phyloP scores from a whole-genome alignment of 768 basidiomycete species.

The Mycena latifolia region DNA sequence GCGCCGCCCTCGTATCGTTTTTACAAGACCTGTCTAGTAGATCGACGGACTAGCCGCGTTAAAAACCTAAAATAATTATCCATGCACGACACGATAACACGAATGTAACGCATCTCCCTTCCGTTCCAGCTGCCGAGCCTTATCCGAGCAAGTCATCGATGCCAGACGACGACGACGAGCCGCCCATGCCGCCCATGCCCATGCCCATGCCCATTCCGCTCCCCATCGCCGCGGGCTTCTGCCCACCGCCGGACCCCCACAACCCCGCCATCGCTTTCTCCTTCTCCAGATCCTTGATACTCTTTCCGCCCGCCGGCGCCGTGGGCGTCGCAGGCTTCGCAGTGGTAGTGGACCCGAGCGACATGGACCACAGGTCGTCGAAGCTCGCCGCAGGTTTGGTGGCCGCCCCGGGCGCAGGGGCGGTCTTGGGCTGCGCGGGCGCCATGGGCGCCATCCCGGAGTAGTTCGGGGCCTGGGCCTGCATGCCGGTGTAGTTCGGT shows the following conservation, averaged over 20 bases:
- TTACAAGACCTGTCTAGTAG: no score
- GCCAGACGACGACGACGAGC: slow-evolving; percentile 24
- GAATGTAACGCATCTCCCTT: background rate
- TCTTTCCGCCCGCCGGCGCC: slow-evolving; percentile 61
- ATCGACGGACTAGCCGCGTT: background rate
- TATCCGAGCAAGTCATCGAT: slow-evolving; percentile 31
- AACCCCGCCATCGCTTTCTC: slow-evolving; percentile 87
- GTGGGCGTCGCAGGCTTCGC: slow-evolving; percentile 51
- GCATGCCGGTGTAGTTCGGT: slow-evolving; percentile 34
- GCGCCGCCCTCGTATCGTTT: no score
- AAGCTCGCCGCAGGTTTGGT: slow-evolving; percentile 71
- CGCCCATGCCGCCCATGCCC: slow-evolving; percentile 30
- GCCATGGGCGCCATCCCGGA: slow-evolving; percentile 43
- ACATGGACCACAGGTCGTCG: slow-evolving; percentile 92
- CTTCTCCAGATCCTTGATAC: slow-evolving; percentile 90
- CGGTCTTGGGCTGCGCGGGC: slow-evolving; percentile 33
- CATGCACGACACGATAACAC: slow-evolving; percentile 8
- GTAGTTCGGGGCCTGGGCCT: slow-evolving; percentile 38
- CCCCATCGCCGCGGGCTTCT: slow-evolving; percentile 28
- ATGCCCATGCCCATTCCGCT: slow-evolving; percentile 27
- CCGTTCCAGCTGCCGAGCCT: background rate
- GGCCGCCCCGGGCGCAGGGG: slow-evolving; percentile 41
- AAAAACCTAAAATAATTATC: slow-evolving; percentile 24
- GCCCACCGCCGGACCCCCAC: slow-evolving; percentile 66
- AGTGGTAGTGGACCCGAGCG: slow-evolving; percentile 63